phyloP scores from a whole-genome alignment of 768 basidiomycete species.

The Amanita polypyramis region DNA sequence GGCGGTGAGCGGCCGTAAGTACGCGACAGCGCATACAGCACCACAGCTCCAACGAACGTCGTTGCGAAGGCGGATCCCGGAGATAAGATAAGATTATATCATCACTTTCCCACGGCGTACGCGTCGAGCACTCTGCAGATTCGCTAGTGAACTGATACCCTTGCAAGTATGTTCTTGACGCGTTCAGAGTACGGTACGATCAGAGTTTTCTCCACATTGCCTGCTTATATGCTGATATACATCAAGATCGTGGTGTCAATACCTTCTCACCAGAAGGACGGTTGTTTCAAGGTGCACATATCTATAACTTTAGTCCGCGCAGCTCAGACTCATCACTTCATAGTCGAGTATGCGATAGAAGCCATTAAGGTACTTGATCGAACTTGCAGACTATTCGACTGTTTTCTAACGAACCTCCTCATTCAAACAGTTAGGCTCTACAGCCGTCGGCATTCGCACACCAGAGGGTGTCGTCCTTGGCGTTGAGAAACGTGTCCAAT shows the following conservation, averaged over 20 bases:
- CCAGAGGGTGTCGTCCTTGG: constrained; percentile 85
- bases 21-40: too few relatives aligned
- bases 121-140: constrained; percentile 30
- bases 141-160: constrained; percentile 14
- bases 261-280: constrained; percentile 99
- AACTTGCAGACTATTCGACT: not conserved
- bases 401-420: constrained; percentile 2
- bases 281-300: constrained; percentile 81
- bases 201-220: constrained; percentile 1
- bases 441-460: constrained; percentile 92
- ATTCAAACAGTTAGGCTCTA: constrained; percentile 83
- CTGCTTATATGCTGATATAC: not conserved
- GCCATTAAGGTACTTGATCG: constrained; percentile 76
- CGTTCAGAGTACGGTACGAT: constrained; percentile 85
- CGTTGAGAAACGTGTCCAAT: constrained; percentile 98
- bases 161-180: constrained; percentile 72
- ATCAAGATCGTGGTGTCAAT: constrained; percentile 88
- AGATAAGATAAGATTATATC: constrained; percentile 28
- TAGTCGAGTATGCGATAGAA: constrained; percentile 99
- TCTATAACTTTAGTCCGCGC: not conserved
- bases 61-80: too few relatives aligned
- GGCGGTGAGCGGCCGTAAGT: too few relatives aligned
- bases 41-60: too few relatives aligned
- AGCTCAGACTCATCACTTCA: constrained; percentile 12
- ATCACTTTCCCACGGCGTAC: constrained; percentile 36